Percentiles rank a stretch among this genome's conserved stretches.
These are phyloP conservation scores for Leucocoprinus sp. DNA, from an alignment of 768 basidiomycete species.

Conservation along the genomic window DNA sequence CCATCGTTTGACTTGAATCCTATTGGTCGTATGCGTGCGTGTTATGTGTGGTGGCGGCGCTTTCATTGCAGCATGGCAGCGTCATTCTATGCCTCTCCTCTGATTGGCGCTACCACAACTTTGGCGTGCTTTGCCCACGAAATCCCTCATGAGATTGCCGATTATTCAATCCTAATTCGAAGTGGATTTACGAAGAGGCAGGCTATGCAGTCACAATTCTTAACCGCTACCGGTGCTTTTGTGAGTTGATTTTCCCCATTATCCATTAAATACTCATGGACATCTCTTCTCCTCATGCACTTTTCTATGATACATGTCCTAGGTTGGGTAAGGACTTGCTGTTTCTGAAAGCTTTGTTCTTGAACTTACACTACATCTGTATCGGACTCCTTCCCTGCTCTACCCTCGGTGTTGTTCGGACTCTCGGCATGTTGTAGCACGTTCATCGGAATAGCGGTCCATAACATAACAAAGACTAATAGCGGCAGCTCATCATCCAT, in stretches of 20 bases:
- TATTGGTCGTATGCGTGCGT: not conserved
- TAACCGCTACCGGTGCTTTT: conserved; percentile 89
- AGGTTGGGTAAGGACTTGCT: conserved; percentile 35
- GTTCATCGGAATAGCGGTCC: conserved; percentile 83
- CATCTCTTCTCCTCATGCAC: not conserved
- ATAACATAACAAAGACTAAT: conserved; percentile 57
- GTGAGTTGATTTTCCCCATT: conserved; percentile 37
- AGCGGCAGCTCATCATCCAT: conserved; percentile 26
- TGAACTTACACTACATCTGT: conserved; percentile 11
- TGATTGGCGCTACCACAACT: conserved; percentile 92
- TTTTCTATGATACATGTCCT: conserved; percentile 9
- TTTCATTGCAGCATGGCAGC: conserved; percentile 72
- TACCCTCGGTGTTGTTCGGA: not conserved
- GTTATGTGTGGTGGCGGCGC: not conserved
- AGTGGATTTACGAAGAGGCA: conserved; percentile 87
- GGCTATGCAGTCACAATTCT: conserved; percentile 89
- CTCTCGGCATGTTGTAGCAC: conserved; percentile 38
- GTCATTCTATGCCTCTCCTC: conserved; percentile 92
- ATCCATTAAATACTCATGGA: not conserved
- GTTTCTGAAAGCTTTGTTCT: conserved; percentile 6
- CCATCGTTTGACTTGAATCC: conserved; percentile 1
- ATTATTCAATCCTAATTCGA: conserved; percentile 87
- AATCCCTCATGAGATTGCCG: conserved; percentile 96
- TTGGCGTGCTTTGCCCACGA: conserved; percentile 93
- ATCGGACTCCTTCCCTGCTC: conserved; percentile 11